Evolutionary conservation across 192 early-diverging fungal species (phyloP), one percentile per base, ranked within the genome.

Genomic region (Backusella circina): DNA sequence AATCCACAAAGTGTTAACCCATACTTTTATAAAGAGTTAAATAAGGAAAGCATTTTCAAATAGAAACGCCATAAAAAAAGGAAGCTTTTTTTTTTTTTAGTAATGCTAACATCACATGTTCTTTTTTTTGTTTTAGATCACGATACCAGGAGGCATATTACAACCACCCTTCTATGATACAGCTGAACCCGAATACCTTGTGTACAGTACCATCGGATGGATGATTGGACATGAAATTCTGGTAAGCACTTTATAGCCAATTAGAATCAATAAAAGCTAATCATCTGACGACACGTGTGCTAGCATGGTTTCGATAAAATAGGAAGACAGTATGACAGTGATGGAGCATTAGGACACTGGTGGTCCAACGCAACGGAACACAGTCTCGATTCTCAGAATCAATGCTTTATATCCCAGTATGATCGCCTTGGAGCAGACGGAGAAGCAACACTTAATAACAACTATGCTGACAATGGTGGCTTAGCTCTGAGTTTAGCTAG

Each of bases 201-300:
- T 92, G 71, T 93, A 88, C 78, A 91, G 91, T 8, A 80, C 82
- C 4, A 81, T 91, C 23, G 93, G 93, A 8, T 84, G 86, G 65
- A 82, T 94, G 31, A 86, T 92, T 41, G 92, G 93, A 12, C 93
- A 93, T 76, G 91, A 93, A 74, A 80, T 93, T 32, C 87, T 86
- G 51, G 86, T 87, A 81, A 76, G 70, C 65, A 2, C 13, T 15
- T 39, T 13, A 67, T 54, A 33, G n/a, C 31, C 12, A 61, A 61
- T 61, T 26, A 61, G n/a, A 61, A 28, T 61, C 23, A 61, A 51
- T 1, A 8, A 26, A 61, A 28, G 21, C 54, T 61, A 61, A 61
- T 61, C 54, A 61, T 61, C 54, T 61, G 54, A 61, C 54, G 54
- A 61, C 54, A 61, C 54, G 54, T 61, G 54, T 61, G 54, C 50